phyloP scores from a whole-genome alignment of 2,329 filamentous ascomycete species.

The Penicillium italicum region DNA sequence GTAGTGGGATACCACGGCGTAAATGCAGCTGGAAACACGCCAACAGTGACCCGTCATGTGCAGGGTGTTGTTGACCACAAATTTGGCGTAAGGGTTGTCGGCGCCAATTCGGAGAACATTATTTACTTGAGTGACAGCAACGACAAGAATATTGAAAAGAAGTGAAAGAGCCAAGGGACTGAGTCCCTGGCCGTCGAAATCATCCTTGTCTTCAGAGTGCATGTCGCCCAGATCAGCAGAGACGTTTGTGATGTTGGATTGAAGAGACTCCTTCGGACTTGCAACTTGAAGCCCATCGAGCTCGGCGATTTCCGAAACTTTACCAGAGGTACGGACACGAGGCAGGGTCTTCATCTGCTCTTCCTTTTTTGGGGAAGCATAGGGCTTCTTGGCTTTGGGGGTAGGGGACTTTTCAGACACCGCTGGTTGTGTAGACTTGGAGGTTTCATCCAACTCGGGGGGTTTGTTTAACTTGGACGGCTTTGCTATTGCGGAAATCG shows the following conservation, averaged over 20 bases:
- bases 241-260: slow-evolving; percentile 22
- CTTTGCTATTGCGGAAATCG: slow-evolving; percentile 3
- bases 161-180: slow-evolving; percentile 27
- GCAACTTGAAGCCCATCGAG: slow-evolving; percentile 35
- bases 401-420: slow-evolving; percentile 6
- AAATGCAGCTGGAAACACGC: slow-evolving; percentile 26
- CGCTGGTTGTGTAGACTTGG: slow-evolving; percentile 4
- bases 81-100: slow-evolving; percentile 25
- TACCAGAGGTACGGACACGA: slow-evolving; percentile 4
- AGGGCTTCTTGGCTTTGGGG: background rate
- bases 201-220: slow-evolving; percentile 11
- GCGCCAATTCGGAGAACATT: slow-evolving; percentile 18
- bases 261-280: slow-evolving; percentile 15
- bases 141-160: slow-evolving; percentile 30
- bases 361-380: slow-evolving; percentile 2
- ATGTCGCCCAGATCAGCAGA: slow-evolving; percentile 18
- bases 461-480: background rate
- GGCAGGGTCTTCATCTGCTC: slow-evolving; percentile 3
- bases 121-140: slow-evolving; percentile 29
- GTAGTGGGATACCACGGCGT: slow-evolving; percentile 28
- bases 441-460: background rate
- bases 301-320: slow-evolving; percentile 33
- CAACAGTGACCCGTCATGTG: slow-evolving; percentile 34
- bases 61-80: slow-evolving; percentile 25
- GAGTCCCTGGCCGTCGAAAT: slow-evolving; percentile 11